Conservation (phyloP, 2,329 filamentous ascomycete species). For the Diplocarpon mali region DNA sequence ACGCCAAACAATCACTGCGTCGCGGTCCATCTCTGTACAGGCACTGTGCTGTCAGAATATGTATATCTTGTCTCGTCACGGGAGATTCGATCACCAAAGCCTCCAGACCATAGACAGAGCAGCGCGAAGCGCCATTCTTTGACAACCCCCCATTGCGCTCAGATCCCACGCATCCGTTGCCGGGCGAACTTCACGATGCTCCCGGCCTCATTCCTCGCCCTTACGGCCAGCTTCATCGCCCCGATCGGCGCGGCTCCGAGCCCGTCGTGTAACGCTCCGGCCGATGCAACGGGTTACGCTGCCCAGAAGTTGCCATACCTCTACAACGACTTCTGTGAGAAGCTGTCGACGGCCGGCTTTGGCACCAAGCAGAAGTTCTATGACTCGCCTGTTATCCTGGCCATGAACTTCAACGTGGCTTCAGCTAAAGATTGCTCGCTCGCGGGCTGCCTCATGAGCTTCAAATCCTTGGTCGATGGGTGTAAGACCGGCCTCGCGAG, state of each 20-base stretch:
- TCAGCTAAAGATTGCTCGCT: conserved; percentile 1
- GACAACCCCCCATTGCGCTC: not conserved
- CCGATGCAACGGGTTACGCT: not conserved
- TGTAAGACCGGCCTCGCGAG: conserved; percentile 1
- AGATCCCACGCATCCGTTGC: not conserved
- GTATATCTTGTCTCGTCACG: conserved; percentile 1
- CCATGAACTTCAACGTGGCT: conserved; percentile 1
- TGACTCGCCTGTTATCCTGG: conserved; percentile 2
- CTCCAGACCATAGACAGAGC: not conserved
- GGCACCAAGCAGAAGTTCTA: conserved; percentile 2
- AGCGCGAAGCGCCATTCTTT: conserved; percentile 1
- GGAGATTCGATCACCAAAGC: not conserved
- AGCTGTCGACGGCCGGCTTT: not conserved
- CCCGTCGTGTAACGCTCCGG: not conserved
- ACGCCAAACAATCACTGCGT: not conserved
- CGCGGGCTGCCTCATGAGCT: conserved; percentile 3
- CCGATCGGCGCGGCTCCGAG: not conserved
- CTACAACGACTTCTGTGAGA: conserved; percentile 6
- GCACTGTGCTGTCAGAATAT: conserved; percentile 2
- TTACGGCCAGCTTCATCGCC: conserved; percentile 4
- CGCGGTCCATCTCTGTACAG: not conserved
- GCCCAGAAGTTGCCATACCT: conserved; percentile 5
- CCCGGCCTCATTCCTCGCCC: conserved; percentile 3
- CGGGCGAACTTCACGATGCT: conserved; percentile 1
- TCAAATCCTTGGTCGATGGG: conserved; percentile 1